phyloP scores from a whole-genome alignment of 2,329 filamentous ascomycete species.

The Cercospora janseana region DNA sequence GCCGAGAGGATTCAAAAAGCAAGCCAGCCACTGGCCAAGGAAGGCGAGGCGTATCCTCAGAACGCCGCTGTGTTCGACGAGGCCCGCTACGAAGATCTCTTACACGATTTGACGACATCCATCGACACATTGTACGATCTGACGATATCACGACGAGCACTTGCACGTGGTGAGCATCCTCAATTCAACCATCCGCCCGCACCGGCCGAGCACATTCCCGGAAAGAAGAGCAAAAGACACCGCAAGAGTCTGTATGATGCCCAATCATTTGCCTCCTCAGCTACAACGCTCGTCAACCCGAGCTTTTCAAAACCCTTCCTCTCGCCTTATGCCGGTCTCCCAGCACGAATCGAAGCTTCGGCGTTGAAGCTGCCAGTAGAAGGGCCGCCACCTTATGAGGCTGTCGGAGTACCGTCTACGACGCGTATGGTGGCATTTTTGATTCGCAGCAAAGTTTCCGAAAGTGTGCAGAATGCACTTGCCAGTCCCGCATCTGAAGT shows the following conservation, averaged over 20 bases:
- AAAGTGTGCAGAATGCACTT: slow-evolving; percentile 38
- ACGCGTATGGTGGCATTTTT: slow-evolving; percentile 49
- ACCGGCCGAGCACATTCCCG: not conserved
- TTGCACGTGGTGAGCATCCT: slow-evolving; percentile 39
- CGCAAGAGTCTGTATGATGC: slow-evolving; percentile 20
- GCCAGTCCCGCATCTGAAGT: slow-evolving; percentile 39
- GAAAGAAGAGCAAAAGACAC: slow-evolving; percentile 19
- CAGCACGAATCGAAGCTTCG: slow-evolving; percentile 45
- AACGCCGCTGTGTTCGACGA: slow-evolving; percentile 60
- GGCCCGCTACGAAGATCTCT: slow-evolving; percentile 69
- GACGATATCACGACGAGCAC: slow-evolving; percentile 61
- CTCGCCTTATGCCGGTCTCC: slow-evolving; percentile 40
- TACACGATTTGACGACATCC: slow-evolving; percentile 70
- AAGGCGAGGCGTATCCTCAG: slow-evolving; percentile 36
- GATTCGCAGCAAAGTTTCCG: slow-evolving; percentile 29
- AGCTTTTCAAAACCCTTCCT: slow-evolving; percentile 32
- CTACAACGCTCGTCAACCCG: slow-evolving; percentile 46
- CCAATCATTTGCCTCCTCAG: slow-evolving; percentile 40
- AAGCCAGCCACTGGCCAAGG: slow-evolving; percentile 35
- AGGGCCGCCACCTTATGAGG: slow-evolving; percentile 51
- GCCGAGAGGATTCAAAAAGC: slow-evolving; percentile 65
- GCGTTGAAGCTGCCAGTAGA: slow-evolving; percentile 48
- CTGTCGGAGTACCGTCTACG: slow-evolving; percentile 44
- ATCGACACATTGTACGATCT: slow-evolving; percentile 79
- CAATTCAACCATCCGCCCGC: slow-evolving; percentile 26